Evolutionary conservation across 2,329 filamentous ascomycete genomes (phyloP), one percentile per base, ranked within the genome.

Genomic region (Aspergillus sergii): DNA sequence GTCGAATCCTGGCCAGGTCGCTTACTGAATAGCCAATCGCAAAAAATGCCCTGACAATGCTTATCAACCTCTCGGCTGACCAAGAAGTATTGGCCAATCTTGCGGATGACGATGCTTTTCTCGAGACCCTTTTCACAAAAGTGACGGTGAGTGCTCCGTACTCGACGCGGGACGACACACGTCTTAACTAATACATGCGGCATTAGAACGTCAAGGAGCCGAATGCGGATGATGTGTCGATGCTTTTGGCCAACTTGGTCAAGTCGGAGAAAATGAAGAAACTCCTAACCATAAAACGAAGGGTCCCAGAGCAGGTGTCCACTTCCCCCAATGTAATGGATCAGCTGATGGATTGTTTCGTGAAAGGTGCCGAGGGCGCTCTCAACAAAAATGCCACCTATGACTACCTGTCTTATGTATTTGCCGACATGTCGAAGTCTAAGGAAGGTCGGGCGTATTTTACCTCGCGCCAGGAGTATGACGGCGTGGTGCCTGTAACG

Each of bases 331-430:
- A 87, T 63, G 89, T 92, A 5, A 87, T 98, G 71, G 93, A 97
- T 76, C 95, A 98, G 78, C 83, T 99, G 34, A 88, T 99, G 76
- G 95, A 98, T 77, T 90, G 96, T 71, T 99, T 99, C 75, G 95
- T 98, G 75, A 96, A 95, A 81, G 94, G 94, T 23, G 89, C 92
- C 26, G 89, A 91, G 65, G 91, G 91, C 28, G 83, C 85, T 11
- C 93, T 95, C 78, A 98, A 98, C 83, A 90, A 91, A 73, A 77
- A 90, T 30, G 93, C 93, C 64, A 86, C 94, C 78, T 98, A 89
- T 77, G 93, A 99, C 80, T 97, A 98, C 78, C 86, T 99, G 28
- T 89, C 93, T 48, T 99, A 98, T 75, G 84, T 97, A 60, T 96
- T 99, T 75, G 94, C 95, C 46, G 94, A 99, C 76, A 84, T 99